Evolutionary conservation across 73 alveolate genomes (phyloP).

Genomic region (Paramecium pentaurelia): DNA sequence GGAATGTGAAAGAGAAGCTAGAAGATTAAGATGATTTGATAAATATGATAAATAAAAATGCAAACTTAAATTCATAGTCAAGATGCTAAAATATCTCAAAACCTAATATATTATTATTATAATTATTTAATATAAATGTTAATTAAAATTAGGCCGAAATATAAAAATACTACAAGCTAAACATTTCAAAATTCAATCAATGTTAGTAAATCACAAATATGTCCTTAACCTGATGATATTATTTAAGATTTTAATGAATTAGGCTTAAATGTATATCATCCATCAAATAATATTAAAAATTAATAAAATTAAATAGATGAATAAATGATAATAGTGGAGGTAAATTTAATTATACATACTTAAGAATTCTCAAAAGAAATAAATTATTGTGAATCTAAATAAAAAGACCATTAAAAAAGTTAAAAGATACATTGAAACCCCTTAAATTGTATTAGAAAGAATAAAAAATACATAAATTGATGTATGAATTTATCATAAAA

Average conservation of each 20-base stretch:
- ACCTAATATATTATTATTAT: not conserved
- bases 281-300: not conserved
- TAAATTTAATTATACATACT: not conserved
- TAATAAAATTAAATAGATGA: not conserved
- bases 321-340: not conserved
- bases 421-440: conserved; percentile 1
- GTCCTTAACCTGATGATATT: not conserved
- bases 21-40: conserved; percentile 90
- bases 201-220: not conserved
- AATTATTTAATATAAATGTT: not conserved
- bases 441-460: not conserved
- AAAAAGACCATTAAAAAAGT: not conserved
- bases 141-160: not conserved
- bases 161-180: not conserved
- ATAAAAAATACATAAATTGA: not conserved
- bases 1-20: conserved; percentile 99
- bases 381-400: not conserved
- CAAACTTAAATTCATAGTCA: not conserved
- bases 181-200: not conserved
- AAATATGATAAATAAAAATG: not conserved
- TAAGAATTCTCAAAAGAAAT: not conserved
- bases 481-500: not conserved
- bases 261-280: not conserved
- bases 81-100: not conserved
- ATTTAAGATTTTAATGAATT: not conserved